These are phyloP conservation scores for Trametes gibbosa DNA, from an alignment of 768 basidiomycete genomes.

Conservation along the genomic window DNA sequence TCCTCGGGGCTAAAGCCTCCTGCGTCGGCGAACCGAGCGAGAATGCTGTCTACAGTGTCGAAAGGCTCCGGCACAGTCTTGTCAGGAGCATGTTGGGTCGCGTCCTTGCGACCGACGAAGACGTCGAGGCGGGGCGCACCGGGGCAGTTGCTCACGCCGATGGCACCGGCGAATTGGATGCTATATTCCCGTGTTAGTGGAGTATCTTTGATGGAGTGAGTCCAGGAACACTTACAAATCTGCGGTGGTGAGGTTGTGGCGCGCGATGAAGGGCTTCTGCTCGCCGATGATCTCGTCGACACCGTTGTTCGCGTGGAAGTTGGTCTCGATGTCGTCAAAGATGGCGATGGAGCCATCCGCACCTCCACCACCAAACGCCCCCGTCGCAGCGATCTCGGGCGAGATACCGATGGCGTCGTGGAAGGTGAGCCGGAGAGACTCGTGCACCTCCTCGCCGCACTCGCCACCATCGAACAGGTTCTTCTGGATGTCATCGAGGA, in stretches of 20 bases:
- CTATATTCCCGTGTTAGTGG: neutral
- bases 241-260: slow-evolving; percentile 24
- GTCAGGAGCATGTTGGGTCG: slow-evolving; percentile 13
- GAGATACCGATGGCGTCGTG: slow-evolving; percentile 23
- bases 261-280: slow-evolving; percentile 22
- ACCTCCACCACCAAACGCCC: slow-evolving; percentile 22
- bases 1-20: slow-evolving; percentile 23
- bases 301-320: slow-evolving; percentile 27
- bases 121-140: slow-evolving; percentile 29
- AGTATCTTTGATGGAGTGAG: too few relatives aligned
- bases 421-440: slow-evolving; percentile 28
- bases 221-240: slow-evolving; percentile 14
- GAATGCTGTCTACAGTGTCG: slow-evolving; percentile 27
- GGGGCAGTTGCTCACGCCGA: slow-evolving; percentile 30
- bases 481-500: slow-evolving; percentile 27
- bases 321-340: slow-evolving; percentile 24
- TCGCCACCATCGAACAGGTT: slow-evolving; percentile 32
- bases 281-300: slow-evolving; percentile 25
- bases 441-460: slow-evolving; percentile 34
- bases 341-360: slow-evolving; percentile 27
- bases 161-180: slow-evolving; percentile 31
- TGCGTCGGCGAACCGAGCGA: slow-evolving; percentile 27
- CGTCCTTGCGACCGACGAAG: slow-evolving; percentile 19
- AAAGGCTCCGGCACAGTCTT: slow-evolving; percentile 20
- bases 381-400: slow-evolving; percentile 4